phyloP scores from a whole-genome alignment of 805 yeast genomes.

The Saturnispora serradocipensis region DNA sequence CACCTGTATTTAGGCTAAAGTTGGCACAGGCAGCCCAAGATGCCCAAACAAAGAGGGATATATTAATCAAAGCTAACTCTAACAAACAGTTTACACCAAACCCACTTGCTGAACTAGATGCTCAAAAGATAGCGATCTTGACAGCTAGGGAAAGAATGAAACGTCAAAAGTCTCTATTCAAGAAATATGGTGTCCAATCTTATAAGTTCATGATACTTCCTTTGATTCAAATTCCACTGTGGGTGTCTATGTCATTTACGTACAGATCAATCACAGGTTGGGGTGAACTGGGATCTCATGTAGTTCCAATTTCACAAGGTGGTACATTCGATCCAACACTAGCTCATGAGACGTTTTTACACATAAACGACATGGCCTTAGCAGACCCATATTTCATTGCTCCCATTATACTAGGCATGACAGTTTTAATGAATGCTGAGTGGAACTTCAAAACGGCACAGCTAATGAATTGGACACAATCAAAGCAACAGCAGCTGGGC shows the following conservation, averaged over 20 bases:
- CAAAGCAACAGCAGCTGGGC: conserved; percentile 16
- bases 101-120: conserved; percentile 39
- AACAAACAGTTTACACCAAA: conserved; percentile 19
- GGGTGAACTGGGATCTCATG: conserved; percentile 30
- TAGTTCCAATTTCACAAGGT: background rate
- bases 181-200: conserved; percentile 55
- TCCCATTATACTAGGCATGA: conserved; percentile 64
- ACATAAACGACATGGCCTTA: conserved; percentile 52
- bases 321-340: conserved; percentile 41
- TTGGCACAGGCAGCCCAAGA: conserved; percentile 40
- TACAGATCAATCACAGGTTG: conserved; percentile 71
- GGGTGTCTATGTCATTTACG: conserved; percentile 72
- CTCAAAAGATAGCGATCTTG: conserved; percentile 68
- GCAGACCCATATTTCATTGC: conserved; percentile 54
- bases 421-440: conserved; percentile 71
- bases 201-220: conserved; percentile 79
- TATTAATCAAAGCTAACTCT: conserved; percentile 15
- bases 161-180: conserved; percentile 65
- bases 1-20: conserved; percentile 59
- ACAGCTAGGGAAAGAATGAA: conserved; percentile 71
- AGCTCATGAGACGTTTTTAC: conserved; percentile 44
- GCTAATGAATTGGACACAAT: conserved; percentile 34
- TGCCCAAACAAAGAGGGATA: conserved; percentile 18
- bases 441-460: conserved; percentile 66
- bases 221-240: conserved; percentile 73